Evolutionary conservation across 345 rosid genomes (phyloP), one percentile per base, ranked within the genome.

Genomic region (Pistacia vera): DNA sequence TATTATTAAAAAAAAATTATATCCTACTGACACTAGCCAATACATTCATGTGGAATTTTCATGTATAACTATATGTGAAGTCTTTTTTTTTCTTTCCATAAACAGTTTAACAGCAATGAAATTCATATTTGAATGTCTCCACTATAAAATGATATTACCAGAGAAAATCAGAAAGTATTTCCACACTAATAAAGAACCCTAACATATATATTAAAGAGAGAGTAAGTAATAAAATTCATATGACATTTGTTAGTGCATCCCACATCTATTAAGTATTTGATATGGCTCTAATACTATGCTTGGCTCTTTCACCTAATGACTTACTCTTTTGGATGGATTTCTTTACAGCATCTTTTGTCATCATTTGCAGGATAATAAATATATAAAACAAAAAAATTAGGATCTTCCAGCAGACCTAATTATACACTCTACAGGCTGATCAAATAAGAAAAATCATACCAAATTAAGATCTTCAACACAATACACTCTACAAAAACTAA

Each of bases 291-390:
- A 62, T n/a, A 62, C n/a, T 17, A 16, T 17, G 22, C 17, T 30
- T n/a, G 61, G 49, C 30, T 52, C 67, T 17, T 49, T 44, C 8
- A 28, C 76, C 67, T 10, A 52, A 51, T 62, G n/a, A 73, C 48
- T 33, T 30, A 72, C 62, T 16, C 14, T 30, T 36, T 36, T 68
- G 5, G 17, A 17, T 25, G 41, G 59, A 72, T 61, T 48, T 61
- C 3, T 11, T 59, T 35, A 5, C 5, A 62, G n/a, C 33, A 30
- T n/a, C 44, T 49, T 49, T 14, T 5, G 65, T 13, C n/a, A 30
- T 30, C 28, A 6, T 28, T 48, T 49, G 48, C 66, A 25, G 41
- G 17, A 33, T 9, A 66, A 41, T 41, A 41, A 5, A 5, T 41
- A 41, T 5, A 8, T 41, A 8, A 41, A 41, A 6, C 46, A 2